These are phyloP conservation scores for Lagenidium giganteum DNA, from an alignment of 352 stramenopile species.

Conservation along the genomic window DNA sequence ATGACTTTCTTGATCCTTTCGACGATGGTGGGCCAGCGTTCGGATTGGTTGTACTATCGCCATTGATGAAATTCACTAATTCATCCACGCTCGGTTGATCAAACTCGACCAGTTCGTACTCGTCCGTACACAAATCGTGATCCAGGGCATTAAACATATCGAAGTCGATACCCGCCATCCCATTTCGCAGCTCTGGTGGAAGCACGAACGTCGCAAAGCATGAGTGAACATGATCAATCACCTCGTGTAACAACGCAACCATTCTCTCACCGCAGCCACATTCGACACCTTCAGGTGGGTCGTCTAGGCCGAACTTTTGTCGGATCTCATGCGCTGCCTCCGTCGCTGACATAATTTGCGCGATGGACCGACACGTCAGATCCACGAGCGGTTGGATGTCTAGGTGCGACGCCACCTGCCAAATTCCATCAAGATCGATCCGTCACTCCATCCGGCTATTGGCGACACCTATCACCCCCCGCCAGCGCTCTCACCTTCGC, in stretches of 20 bases:
- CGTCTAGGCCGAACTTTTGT: slow-evolving; percentile 75
- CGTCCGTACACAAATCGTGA: slow-evolving; percentile 68
- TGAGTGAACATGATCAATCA: neutral
- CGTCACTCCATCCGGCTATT: too few relatives aligned
- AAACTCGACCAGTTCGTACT: slow-evolving; percentile 78
- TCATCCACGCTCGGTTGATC: slow-evolving; percentile 80
- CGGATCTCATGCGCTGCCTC: slow-evolving; percentile 68
- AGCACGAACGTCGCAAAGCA: neutral
- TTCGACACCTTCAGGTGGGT: slow-evolving; percentile 27
- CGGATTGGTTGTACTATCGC: slow-evolving; percentile 24
- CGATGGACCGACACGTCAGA: slow-evolving; percentile 74
- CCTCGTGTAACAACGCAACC: neutral
- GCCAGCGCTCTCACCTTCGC: slow-evolving; percentile 34
- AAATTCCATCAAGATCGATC: neutral
- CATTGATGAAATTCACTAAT: slow-evolving; percentile 80
- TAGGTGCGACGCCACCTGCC: slow-evolving; percentile 62
- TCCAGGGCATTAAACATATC: slow-evolving; percentile 76
- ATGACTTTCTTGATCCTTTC: slow-evolving; percentile 16
- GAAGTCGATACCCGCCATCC: slow-evolving; percentile 70
- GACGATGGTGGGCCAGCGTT: slow-evolving; percentile 18
- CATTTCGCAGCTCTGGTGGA: slow-evolving; percentile 33
- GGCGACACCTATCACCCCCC: neutral
- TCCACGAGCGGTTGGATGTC: slow-evolving; percentile 81
- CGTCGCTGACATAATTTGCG: slow-evolving; percentile 81
- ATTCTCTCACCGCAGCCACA: slow-evolving; percentile 39